Evolutionary conservation across 2,329 filamentous ascomycete genomes (phyloP).

Genomic region (Sarocladium strictum): DNA sequence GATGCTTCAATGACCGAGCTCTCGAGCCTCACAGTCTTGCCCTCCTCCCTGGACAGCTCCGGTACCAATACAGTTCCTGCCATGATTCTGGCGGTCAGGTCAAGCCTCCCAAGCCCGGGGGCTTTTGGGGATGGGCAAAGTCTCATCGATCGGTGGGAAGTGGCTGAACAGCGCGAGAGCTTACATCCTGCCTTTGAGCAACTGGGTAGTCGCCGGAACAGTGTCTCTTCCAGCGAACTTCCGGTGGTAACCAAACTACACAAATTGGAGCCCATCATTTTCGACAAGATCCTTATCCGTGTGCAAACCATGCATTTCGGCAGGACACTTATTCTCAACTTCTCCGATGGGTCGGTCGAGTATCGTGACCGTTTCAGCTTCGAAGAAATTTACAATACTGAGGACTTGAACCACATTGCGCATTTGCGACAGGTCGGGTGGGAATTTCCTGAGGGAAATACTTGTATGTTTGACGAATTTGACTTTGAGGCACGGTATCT

Average conservation of each 20-base stretch:
- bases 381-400: slow-evolving; percentile 58
- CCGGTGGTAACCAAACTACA: slow-evolving; percentile 40
- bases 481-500: slow-evolving; percentile 6
- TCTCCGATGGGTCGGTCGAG: slow-evolving; percentile 75
- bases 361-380: slow-evolving; percentile 73
- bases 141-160: slow-evolving; percentile 77
- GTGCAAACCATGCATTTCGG: slow-evolving; percentile 65
- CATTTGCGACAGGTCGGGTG: slow-evolving; percentile 76
- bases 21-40: slow-evolving; percentile 69
- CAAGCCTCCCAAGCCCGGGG: slow-evolving; percentile 47
- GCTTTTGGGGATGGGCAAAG: slow-evolving; percentile 58
- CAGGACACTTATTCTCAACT: slow-evolving; percentile 64
- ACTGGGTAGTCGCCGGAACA: slow-evolving; percentile 58
- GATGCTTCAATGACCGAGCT: slow-evolving; percentile 55
- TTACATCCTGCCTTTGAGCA: slow-evolving; percentile 76
- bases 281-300: slow-evolving; percentile 65
- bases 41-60: slow-evolving; percentile 54
- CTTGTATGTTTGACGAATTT: slow-evolving; percentile 42
- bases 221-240: slow-evolving; percentile 26
- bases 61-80: slow-evolving; percentile 51
- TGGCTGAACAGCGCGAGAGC: slow-evolving; percentile 60
- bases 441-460: slow-evolving; percentile 57
- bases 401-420: slow-evolving; percentile 58
- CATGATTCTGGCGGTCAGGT: slow-evolving; percentile 68
- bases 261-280: slow-evolving; percentile 61